Evolutionary conservation across 768 basidiomycete species (phyloP).

Genomic region (Pulveroboletus sp.): DNA sequence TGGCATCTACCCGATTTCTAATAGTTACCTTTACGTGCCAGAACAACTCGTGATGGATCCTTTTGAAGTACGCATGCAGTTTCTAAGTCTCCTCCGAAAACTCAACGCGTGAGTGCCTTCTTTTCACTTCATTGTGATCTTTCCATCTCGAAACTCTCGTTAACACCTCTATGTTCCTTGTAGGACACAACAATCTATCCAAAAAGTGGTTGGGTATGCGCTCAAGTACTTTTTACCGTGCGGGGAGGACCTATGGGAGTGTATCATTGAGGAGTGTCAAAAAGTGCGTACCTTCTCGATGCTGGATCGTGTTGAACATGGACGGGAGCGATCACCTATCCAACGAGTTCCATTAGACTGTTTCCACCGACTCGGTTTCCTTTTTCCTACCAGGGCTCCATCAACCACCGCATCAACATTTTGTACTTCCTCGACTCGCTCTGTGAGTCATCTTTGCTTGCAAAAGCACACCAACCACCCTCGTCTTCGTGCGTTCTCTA

Average conservation of each 20-base stretch:
- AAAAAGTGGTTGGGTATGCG: conserved; percentile 82
- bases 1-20: too few relatives aligned
- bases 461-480: conserved; percentile 51
- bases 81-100: conserved; percentile 56
- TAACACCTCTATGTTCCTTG: neutral
- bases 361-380: neutral
- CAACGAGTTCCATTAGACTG: too few relatives aligned
- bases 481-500: conserved; percentile 19
- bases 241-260: conserved; percentile 94
- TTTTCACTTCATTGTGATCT: too few relatives aligned
- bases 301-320: too few relatives aligned
- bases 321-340: too few relatives aligned
- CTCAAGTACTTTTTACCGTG: conserved; percentile 82
- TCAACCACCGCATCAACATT: conserved; percentile 92
- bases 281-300: conserved; percentile 54
- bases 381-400: conserved; percentile 54
- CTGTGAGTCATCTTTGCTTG: conserved; percentile 73
- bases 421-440: conserved; percentile 88
- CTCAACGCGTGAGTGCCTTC: conserved; percentile 54
- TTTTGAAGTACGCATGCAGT: conserved; percentile 74
- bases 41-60: conserved; percentile 40
- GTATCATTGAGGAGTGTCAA: conserved; percentile 85
- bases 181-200: conserved; percentile 85
- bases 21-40: too few relatives aligned
- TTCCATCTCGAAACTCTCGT: neutral